Evolutionary conservation across 306 rosid genomes (phyloP).

Genomic region (peach (Prunus persica)): Prunus_persica_NCBIv2 NC_034011.1:2260001-2260500

Average conservation of each 20-base stretch:
- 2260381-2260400: conserved; percentile 33
- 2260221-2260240: neutral
- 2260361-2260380: conserved; percentile 79
- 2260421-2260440: neutral
- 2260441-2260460: neutral
- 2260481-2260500: neutral
- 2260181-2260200: neutral
- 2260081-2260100: neutral
- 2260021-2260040: neutral
- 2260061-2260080: conserved; percentile 1
- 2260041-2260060: neutral
- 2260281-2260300: neutral
- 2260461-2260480: neutral
- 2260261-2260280: neutral
- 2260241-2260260: neutral
- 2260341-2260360: conserved; percentile 81
- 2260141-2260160: neutral
- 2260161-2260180: neutral
- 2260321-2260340: conserved; percentile 61
- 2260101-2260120: neutral
- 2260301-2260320: neutral
- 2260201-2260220: neutral
- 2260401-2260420: conserved; percentile 7
- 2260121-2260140: neutral
- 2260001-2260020: neutral